Evolutionary conservation across 495 filamentous ascomycete species (phyloP).

Genomic region (Staphylotrichum longicolle): DNA sequence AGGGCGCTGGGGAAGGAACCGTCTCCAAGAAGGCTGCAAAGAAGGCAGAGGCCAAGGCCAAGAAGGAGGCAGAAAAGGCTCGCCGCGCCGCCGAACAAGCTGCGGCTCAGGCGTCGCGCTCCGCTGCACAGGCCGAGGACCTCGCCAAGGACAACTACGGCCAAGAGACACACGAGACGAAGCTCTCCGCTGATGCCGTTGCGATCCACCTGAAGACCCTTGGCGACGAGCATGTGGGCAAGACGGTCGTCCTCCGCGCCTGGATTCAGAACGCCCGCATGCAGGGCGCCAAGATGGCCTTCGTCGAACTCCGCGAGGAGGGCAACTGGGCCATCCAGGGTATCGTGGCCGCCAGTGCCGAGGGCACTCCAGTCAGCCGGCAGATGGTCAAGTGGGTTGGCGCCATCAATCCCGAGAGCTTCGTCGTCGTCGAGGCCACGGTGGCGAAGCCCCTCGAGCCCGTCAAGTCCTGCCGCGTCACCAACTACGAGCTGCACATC

Average conservation of each 20-base stretch:
- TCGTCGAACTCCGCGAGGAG: constrained; percentile 84
- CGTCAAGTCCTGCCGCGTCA: constrained; percentile 75
- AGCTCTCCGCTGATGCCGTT: constrained; percentile 33
- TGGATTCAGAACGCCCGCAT: constrained; percentile 83
- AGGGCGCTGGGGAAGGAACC: constrained; percentile 27
- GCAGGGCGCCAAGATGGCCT: constrained; percentile 88
- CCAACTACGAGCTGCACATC: constrained; percentile 80
- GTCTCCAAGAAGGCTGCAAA: constrained; percentile 56
- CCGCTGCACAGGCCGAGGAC: constrained; percentile 60
- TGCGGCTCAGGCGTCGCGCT: constrained; percentile 41
- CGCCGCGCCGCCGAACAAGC: constrained; percentile 50
- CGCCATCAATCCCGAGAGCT: constrained; percentile 75
- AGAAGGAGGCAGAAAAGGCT: constrained; percentile 54
- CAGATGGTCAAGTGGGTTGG: constrained; percentile 95
- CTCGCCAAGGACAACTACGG: constrained; percentile 71
- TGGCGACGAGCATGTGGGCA: constrained; percentile 60
- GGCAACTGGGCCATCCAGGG: constrained; percentile 76
- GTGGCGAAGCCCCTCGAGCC: constrained; percentile 79
- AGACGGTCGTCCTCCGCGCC: constrained; percentile 75
- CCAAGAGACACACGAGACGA: constrained; percentile 36
- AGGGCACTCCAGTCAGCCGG: constrained; percentile 54
- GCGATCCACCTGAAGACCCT: constrained; percentile 55
- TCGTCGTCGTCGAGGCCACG: constrained; percentile 74
- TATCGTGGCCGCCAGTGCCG: constrained; percentile 56
- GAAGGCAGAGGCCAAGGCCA: constrained; percentile 55